phyloP scores from a whole-genome alignment of 2,329 filamentous ascomycete genomes.

The Dothidotthia symphoricarpi region DNA sequence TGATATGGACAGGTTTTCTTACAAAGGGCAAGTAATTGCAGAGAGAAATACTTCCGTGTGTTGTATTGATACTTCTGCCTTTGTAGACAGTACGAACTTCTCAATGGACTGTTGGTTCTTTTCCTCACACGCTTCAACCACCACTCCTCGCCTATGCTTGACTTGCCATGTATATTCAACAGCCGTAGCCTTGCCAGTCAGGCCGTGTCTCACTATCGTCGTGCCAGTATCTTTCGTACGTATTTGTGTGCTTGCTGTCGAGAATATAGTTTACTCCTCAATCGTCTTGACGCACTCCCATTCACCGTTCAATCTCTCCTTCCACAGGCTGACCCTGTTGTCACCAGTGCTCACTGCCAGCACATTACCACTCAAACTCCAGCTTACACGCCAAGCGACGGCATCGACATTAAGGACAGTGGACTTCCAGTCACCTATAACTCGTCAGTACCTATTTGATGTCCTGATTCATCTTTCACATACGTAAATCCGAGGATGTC shows the following conservation, averaged over 20 bases:
- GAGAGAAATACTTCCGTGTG: too few relatives aligned
- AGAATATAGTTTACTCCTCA: conserved; percentile 62
- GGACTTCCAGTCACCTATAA: conserved; percentile 70
- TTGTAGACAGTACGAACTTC: too few relatives aligned
- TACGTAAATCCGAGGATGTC: conserved; percentile 58
- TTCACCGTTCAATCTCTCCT: conserved; percentile 93
- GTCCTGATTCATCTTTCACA: conserved; percentile 7
- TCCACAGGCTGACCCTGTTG: conserved; percentile 97
- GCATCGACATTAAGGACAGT: conserved; percentile 86
- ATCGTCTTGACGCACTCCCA: conserved; percentile 98
- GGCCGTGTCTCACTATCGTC: too few relatives aligned
- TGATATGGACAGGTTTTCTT: too few relatives aligned
- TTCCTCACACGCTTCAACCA: too few relatives aligned
- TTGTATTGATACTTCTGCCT: too few relatives aligned
- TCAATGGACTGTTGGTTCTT: too few relatives aligned
- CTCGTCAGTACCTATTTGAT: conserved; percentile 46
- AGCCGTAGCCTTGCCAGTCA: too few relatives aligned
- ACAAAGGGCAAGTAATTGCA: too few relatives aligned
- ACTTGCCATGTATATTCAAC: too few relatives aligned
- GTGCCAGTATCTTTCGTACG: background rate
- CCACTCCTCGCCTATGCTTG: too few relatives aligned
- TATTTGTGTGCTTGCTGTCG: background rate
- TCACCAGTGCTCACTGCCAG: conserved; percentile 90
- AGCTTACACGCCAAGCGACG: conserved; percentile 93
- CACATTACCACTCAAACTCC: conserved; percentile 96